These are phyloP conservation scores for Taphrina flavorubra DNA, from an alignment of 1,139 yeast species.

Conservation along the genomic window DNA sequence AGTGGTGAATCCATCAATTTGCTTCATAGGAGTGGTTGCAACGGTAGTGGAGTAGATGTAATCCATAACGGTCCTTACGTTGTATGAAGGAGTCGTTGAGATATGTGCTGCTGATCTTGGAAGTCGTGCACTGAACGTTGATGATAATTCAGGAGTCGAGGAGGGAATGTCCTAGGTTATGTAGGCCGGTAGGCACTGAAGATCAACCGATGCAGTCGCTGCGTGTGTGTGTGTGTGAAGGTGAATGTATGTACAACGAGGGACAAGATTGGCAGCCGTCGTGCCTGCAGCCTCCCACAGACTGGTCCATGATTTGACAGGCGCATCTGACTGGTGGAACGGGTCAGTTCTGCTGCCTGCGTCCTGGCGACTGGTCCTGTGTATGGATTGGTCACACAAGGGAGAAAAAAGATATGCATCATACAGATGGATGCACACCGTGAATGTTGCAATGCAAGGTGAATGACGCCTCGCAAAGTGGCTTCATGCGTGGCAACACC, in stretches of 20 bases:
- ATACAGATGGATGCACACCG: slow-evolving; percentile 15
- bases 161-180: slow-evolving; percentile 26
- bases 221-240: slow-evolving; percentile 8
- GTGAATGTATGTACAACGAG: background rate
- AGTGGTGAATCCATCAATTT: slow-evolving; percentile 34
- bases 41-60: slow-evolving; percentile 23
- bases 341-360: slow-evolving; percentile 4
- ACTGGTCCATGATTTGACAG: slow-evolving; percentile 18
- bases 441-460: slow-evolving; percentile 12
- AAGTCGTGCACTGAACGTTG: background rate
- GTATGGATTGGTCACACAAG: slow-evolving; percentile 15
- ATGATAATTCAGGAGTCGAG: slow-evolving; percentile 17
- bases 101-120: slow-evolving; percentile 4
- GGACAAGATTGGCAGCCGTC: slow-evolving; percentile 13
- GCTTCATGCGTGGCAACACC: slow-evolving; percentile 14
- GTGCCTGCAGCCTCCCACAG: slow-evolving; percentile 20
- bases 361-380: slow-evolving; percentile 3
- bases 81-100: slow-evolving; percentile 15
- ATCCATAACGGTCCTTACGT: slow-evolving; percentile 28
- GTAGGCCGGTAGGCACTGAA: slow-evolving; percentile 13
- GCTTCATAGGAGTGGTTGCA: slow-evolving; percentile 33
- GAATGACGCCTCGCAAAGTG: slow-evolving; percentile 9
- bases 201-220: slow-evolving; percentile 18
- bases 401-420: slow-evolving; percentile 17
- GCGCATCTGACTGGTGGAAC: slow-evolving; percentile 7